Evolutionary conservation across 208 protist species (phyloP), one percentile per base, ranked within the genome.

Genomic region (Trypanosoma cruzi): DNA sequence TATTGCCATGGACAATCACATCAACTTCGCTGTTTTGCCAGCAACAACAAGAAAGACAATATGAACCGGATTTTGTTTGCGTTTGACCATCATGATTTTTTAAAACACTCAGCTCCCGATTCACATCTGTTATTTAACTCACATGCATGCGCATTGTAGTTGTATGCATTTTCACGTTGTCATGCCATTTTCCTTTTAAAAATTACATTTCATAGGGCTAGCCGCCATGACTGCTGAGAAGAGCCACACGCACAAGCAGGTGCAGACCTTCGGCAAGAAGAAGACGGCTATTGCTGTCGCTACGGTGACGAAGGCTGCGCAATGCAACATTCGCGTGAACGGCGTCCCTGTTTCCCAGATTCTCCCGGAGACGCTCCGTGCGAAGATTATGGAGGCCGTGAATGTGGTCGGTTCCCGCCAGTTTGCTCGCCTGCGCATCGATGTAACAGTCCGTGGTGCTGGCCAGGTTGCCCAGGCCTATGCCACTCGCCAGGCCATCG

Each of bases 281-380:
- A 99, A 99, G 95, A 99, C 94, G 37, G 98, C 99, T 48, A 98
- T 99, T 62, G 99, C 99, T 52, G 98, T 99, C 52, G 98, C 98
- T 34, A 98, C 98, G 70, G 92, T 94, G 77, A 99, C 96, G 70
- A 82, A 93, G 68, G 98, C 98, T 61, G 62, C 85, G 34, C 96
- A 97, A 73, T 99, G 99, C 76, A 90, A 99, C 62, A 98, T 99
- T 80, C 96, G 96, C 72, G 90, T 99, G 57, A 99, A 99, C 80
- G 98, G 99, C 71, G 79, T 86, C 52, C 99, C 99, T 62, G 77
- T 99, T 44, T 93, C 99, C 55, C 90, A 99, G 55, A 85, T 99
- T 61, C 75, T 99, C 73, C 99, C 99, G 49, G 95, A 99, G 81
- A 89, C 96, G 44, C 97, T 99, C 62, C 87, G 98, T 74, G 84